A percentile compares a stretch with the other conserved stretches of the same genome.
phyloP scores from a whole-genome alignment of 192 early-diverging fungal genomes.

The Coemansia sp. region DNA sequence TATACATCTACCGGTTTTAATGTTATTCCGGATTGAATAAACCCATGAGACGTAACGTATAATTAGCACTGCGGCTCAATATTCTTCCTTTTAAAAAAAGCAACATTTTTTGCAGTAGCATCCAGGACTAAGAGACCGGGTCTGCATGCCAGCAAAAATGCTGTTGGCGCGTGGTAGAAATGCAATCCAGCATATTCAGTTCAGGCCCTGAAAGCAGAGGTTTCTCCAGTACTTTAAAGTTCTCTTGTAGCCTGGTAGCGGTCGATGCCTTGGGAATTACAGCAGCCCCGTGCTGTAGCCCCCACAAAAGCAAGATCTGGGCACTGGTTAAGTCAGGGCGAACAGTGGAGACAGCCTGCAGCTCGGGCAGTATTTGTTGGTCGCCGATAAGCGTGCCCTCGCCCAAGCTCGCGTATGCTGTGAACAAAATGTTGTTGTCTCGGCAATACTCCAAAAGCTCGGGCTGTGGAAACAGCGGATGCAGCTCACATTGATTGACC shows the following conservation, averaged over 20 bases:
- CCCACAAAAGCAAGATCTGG: slow-evolving; percentile 65
- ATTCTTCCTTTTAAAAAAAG: no score
- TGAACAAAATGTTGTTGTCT: slow-evolving; percentile 58
- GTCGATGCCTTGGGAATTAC: slow-evolving; percentile 69
- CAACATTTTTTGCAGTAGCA: no score
- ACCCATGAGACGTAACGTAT: no score
- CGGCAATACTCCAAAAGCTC: slow-evolving; percentile 61
- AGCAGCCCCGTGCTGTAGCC: slow-evolving; percentile 60
- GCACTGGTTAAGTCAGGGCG: slow-evolving; percentile 42
- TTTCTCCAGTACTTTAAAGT: slow-evolving; percentile 3
- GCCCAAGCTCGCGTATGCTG: slow-evolving; percentile 74
- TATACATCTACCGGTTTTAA: background rate
- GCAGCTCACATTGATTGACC: slow-evolving; percentile 73
- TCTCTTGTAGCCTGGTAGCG: slow-evolving; percentile 26
- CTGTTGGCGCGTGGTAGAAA: background rate
- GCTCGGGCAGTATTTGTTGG: slow-evolving; percentile 10
- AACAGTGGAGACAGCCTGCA: slow-evolving; percentile 22
- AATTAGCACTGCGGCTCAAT: no score
- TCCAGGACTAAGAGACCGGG: slow-evolving; percentile 5
- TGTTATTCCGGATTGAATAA: background rate
- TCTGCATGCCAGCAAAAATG: slow-evolving; percentile 34
- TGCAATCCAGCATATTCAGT: slow-evolving; percentile 8
- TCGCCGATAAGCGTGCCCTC: slow-evolving; percentile 52
- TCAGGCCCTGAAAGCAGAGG: background rate
- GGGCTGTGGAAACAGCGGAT: slow-evolving; percentile 62